These are phyloP conservation scores for Tricholoma sp. DNA, from an alignment of 768 basidiomycete genomes.

Conservation along the genomic window DNA sequence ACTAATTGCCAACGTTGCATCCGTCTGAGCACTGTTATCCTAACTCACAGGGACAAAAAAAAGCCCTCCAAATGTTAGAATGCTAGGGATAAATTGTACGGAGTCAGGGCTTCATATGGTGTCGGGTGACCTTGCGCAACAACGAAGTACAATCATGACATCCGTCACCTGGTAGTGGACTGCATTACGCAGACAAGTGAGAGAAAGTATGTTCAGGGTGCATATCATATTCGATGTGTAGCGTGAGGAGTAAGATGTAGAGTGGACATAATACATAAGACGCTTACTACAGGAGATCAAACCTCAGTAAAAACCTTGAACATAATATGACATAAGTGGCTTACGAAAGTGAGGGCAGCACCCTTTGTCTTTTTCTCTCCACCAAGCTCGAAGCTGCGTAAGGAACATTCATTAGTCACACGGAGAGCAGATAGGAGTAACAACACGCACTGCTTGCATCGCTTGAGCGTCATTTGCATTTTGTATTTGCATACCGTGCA, in stretches of 20 bases:
- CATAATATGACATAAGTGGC: conserved; percentile 27
- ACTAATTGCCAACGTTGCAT: too few species aligned
- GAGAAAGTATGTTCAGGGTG: neutral
- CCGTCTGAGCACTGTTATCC: too few species aligned
- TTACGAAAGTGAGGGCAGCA: conserved; percentile 89
- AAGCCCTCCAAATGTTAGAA: too few species aligned
- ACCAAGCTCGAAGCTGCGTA: conserved; percentile 89
- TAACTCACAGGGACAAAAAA: too few species aligned
- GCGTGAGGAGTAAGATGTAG: conserved; percentile 7
- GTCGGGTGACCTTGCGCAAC: too few species aligned
- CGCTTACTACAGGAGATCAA: conserved; percentile 13
- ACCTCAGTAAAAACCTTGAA: neutral
- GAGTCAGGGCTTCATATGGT: too few species aligned
- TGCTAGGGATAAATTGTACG: too few species aligned
- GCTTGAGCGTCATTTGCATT: conserved; percentile 93
- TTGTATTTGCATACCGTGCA: conserved; percentile 99
- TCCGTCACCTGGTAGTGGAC: too few species aligned
- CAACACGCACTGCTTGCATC: conserved; percentile 92
- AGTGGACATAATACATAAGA: conserved; percentile 15
- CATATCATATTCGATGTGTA: conserved; percentile 20
- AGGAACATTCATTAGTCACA: neutral
- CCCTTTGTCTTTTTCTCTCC: conserved; percentile 99
- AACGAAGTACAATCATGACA: too few species aligned
- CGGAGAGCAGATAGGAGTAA: neutral
- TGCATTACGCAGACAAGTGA: too few species aligned